Evolutionary conservation across 2,329 filamentous ascomycete genomes (phyloP), one percentile per base, ranked within the genome.

Genomic region (Monascus ruber): DNA sequence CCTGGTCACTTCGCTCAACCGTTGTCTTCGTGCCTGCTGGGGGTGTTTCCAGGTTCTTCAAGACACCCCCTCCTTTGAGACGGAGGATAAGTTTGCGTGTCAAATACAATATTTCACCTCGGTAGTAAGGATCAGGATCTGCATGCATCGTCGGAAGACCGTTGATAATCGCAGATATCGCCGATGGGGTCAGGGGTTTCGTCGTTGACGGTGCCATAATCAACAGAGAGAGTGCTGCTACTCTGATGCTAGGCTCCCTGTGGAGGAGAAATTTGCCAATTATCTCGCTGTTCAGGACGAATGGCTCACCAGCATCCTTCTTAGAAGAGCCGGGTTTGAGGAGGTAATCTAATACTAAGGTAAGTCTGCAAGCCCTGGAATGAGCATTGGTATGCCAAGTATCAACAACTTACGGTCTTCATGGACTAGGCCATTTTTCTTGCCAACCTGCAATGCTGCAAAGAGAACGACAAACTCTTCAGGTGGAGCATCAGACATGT

Each of bases 61-160:
- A 70, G 11, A 81, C 76, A 6, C 80, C 75, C 6, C 80, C 75
- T 24, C 79, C 79, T 47, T 82, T 74, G 4, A 94, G 66, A 33
- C 88, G 79, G 50, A 83, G 80, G 42, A 88, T 76, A 57, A 96
- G 77, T 49, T 81, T 79, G 44, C 85, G 81, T 2, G 82, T 77
- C 45, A 84, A 75, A 24, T 79, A 78, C 25, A 89, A 71, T 1
- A 93, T 71, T 49, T 94, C 85, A 42, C 88, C 82, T 41, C 91
- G 78, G 47, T 88, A 83, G 51, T 89, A 86, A 5, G 89, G 80
- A 55, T 95, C 87, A 0, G 84, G 79, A 46, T 95, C 88, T 3
- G 85, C 77, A 55, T 93, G 82, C 46, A 89, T 77, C 10, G 80
- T 74, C 1, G 75, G 71, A 3, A 96, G 63, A 42, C 85, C 77